phyloP scores from a whole-genome alignment of 2,329 filamentous ascomycete species.

The Epichloe scottii region DNA sequence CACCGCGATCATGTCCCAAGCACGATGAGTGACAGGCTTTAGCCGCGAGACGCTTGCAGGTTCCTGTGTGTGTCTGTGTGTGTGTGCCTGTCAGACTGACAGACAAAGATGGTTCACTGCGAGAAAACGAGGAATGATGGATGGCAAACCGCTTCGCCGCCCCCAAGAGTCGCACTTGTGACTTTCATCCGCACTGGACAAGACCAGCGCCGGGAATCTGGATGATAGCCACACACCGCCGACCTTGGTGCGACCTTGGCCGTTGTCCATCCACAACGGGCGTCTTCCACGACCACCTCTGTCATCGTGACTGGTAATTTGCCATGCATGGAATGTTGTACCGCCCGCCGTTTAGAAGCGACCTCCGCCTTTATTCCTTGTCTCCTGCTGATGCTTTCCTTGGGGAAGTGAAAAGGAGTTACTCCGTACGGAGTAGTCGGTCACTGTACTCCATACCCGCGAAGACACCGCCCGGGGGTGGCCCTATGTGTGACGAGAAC shows the following conservation, averaged over 20 bases:
- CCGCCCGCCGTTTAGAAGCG: too few species aligned
- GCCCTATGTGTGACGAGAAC: too few species aligned
- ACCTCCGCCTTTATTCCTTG: too few species aligned
- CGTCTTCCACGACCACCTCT: neutral
- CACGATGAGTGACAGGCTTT: constrained; percentile 1
- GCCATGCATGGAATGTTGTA: too few species aligned
- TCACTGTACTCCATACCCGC: too few species aligned
- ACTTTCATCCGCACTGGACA: neutral
- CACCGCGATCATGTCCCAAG: constrained; percentile 3
- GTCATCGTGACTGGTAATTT: too few species aligned
- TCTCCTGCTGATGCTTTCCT: too few species aligned
- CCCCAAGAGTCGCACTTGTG: neutral
- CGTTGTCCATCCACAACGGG: neutral
- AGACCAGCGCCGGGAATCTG: neutral
- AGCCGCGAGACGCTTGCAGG: constrained; percentile 5
- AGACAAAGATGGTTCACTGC: too few species aligned
- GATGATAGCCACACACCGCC: neutral
- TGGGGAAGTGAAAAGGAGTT: too few species aligned
- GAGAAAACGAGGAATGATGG: neutral
- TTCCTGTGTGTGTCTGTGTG: neutral
- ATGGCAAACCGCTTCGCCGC: neutral
- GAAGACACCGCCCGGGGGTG: too few species aligned
- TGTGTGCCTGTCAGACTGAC: neutral
- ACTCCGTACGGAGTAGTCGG: too few species aligned
- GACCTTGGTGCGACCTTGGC: neutral